Base-by-base conservation (phyloP, 192 early-diverging fungal genomes). In the Mortierella hygrophila region DNA sequence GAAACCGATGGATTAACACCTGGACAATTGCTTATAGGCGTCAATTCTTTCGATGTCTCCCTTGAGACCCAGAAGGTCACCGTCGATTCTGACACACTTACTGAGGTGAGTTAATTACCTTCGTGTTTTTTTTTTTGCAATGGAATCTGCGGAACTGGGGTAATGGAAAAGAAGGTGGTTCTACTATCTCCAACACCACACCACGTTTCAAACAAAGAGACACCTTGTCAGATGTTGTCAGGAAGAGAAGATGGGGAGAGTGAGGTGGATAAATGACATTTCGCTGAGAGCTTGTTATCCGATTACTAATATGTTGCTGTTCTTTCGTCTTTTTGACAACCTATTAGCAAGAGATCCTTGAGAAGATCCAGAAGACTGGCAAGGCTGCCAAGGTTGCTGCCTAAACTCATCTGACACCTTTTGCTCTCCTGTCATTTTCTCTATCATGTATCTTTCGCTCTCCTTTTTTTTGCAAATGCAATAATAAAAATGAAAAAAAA, bases 61-160 rank as follows among this genome's bases (percentile, higher is more conserved):
- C 91, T 94, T 41, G 94, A 93, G 74, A 91, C 86, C 63, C 92
- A 94, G 88, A 89, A 85, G 68, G 94, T 94, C 72, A 84, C 78
- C 38, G 94, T 93, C 41, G 90, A 91, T 75, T 80, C 90, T 26
- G 49, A 78, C 6, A 81, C 4, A 23, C 79, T 80, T 49, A 38
- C 72, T 65, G 46, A 86, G 79, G 84, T 86, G 70, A 77, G 72
- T 70, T 37, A 21, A 4, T 38, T 32, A 29, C 13, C 29, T 1
- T 60, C 29, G 37, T 69, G 26, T 69, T 32, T 70, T 20, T 40
- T 40, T 70, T 41, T 18, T 70, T 18, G 6, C 40, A 32, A 29
- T 6, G 9, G 20, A 37, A 10, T 29, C 71, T 21, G 49, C 49
- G 4, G 49, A 20, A 52, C 49, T 52, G 49, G 49, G 18, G 49